Evolutionary conservation across 495 filamentous ascomycete species (phyloP).

Genomic region (Penicillium fimorum): DNA sequence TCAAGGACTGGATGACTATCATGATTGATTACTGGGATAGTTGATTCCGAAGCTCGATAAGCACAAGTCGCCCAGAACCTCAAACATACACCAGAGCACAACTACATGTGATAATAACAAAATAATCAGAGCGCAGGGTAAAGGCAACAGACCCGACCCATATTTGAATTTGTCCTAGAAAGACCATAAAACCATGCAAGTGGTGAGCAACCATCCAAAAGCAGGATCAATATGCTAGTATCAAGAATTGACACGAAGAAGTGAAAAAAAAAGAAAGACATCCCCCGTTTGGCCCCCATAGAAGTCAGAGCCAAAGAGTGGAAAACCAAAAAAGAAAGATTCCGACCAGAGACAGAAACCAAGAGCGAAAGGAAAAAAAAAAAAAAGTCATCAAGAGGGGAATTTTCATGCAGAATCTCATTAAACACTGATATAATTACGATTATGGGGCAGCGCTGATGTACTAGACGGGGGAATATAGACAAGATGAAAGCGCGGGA

Average conservation of each 20-base stretch:
- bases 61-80: background rate
- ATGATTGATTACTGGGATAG: background rate
- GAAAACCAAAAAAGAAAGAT: background rate
- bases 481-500: background rate
- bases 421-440: constrained; percentile 28
- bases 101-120: background rate
- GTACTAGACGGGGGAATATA: constrained; percentile 5
- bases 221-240: background rate
- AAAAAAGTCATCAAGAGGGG: constrained; percentile 20
- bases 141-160: constrained; percentile 5
- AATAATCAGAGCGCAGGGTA: background rate
- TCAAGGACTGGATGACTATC: background rate
- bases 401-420: constrained; percentile 25
- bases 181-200: background rate
- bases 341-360: background rate
- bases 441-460: constrained; percentile 13
- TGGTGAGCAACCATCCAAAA: background rate
- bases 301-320: background rate
- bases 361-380: constrained; percentile 6
- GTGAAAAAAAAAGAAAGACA: background rate
- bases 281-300: background rate
- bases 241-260: constrained; percentile 3
- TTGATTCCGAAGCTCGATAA: background rate
- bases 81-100: background rate
- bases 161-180: constrained; percentile 1